A percentile compares a stretch with the other conserved stretches of the same genome.
phyloP scores from a whole-genome alignment of 305 asterid species.

The Lippia alba region DNA sequence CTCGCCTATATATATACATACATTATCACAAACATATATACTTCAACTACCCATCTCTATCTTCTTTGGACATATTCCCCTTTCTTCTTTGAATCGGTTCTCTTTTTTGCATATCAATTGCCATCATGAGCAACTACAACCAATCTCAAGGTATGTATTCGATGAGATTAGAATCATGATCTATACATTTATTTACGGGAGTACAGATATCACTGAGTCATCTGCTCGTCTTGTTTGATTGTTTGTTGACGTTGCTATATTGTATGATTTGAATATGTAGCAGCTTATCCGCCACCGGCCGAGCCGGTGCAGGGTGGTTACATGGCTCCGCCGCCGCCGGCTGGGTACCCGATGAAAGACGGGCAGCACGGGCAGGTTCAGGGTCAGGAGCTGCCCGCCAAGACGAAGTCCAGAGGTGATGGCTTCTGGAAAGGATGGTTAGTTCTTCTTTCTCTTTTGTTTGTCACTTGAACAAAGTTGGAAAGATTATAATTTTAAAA shows the following conservation, averaged over 20 bases:
- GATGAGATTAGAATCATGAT: no score
- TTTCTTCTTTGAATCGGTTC: background rate
- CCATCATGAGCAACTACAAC: constrained; percentile 39
- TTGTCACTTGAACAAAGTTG: background rate
- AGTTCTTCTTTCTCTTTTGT: background rate
- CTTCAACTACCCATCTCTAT: background rate
- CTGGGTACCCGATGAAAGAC: constrained; percentile 41
- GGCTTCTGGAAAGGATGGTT: constrained; percentile 62
- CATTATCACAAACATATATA: background rate
- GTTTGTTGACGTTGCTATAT: background rate
- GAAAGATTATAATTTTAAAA: no score
- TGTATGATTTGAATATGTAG: background rate
- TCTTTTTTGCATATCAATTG: background rate
- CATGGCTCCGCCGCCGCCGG: constrained; percentile 41
- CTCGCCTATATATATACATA: background rate
- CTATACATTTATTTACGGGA: no score
- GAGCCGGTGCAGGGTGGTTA: constrained; percentile 5
- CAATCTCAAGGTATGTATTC: constrained; percentile 38
- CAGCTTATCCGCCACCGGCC: constrained; percentile 29
- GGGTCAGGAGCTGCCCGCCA: constrained; percentile 13
- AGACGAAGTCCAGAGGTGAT: constrained; percentile 49
- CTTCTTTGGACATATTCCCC: background rate
- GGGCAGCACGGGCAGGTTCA: constrained; percentile 12
- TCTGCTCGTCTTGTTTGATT: no score
- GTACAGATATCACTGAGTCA: no score